These are phyloP conservation scores for Biscutella laevigata DNA, from an alignment of 441 rosid genomes.

Conservation along the genomic window DNA sequence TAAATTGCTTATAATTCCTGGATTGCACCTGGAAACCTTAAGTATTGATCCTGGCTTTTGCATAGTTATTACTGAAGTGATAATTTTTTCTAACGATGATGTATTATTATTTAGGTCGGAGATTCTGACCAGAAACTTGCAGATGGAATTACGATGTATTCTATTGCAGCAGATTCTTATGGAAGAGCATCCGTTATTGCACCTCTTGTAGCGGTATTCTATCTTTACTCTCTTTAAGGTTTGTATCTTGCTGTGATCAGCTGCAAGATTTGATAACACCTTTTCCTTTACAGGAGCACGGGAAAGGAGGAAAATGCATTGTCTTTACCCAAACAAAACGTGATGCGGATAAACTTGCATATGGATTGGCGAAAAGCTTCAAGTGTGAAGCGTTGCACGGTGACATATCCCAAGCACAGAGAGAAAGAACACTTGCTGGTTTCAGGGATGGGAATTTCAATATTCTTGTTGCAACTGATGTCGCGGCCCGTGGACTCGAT, in stretches of 20 bases:
- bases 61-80: too few relatives aligned
- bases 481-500: constrained; percentile 99
- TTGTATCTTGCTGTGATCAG: too few relatives aligned
- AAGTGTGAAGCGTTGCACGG: constrained; percentile 93
- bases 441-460: constrained; percentile 74
- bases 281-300: constrained; percentile 57
- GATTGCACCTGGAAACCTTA: neutral
- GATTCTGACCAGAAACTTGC: constrained; percentile 87
- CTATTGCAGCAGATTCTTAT: constrained; percentile 48
- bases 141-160: constrained; percentile 79
- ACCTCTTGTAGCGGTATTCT: constrained; percentile 68
- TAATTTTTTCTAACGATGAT: constrained; percentile 2
- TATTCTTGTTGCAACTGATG: constrained; percentile 91
- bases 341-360: constrained; percentile 79
- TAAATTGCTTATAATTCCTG: neutral
- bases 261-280: too few relatives aligned
- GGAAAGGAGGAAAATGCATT: constrained; percentile 92
- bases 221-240: neutral
- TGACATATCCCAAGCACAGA: constrained; percentile 78
- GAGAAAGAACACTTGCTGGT: constrained; percentile 85
- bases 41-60: neutral
- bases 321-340: constrained; percentile 94
- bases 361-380: constrained; percentile 53
- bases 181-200: constrained; percentile 68
- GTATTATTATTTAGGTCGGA: constrained; percentile 69